Evolutionary conservation across 768 basidiomycete genomes (phyloP).

Genomic region (Boletus rubescentipes): DNA sequence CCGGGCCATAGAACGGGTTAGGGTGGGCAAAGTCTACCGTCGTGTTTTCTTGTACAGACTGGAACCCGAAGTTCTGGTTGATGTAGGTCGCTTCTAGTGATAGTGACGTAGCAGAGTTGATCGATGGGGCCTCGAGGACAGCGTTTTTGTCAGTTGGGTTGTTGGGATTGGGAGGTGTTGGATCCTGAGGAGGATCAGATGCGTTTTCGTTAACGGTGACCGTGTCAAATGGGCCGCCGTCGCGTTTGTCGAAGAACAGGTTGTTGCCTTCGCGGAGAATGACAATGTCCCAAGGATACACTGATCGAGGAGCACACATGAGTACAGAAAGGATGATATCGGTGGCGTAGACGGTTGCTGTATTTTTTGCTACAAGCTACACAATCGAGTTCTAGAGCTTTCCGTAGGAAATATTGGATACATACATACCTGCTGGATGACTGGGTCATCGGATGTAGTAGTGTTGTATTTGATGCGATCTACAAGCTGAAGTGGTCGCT

Average conservation of each 20-base stretch:
- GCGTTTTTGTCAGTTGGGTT: conserved; percentile 66
- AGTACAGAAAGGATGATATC: conserved; percentile 93
- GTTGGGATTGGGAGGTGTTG: conserved; percentile 73
- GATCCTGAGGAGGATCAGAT: conserved; percentile 87
- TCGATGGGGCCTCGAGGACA: conserved; percentile 70
- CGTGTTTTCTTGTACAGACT: conserved; percentile 78
- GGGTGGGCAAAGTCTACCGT: conserved; percentile 77
- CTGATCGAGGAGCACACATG: conserved; percentile 94
- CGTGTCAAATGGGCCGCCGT: conserved; percentile 95
- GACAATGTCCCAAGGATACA: conserved; percentile 99
- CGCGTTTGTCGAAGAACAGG: conserved; percentile 95
- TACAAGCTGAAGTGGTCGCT: conserved; percentile 85
- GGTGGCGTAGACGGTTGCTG: conserved; percentile 89
- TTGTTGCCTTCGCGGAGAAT: conserved; percentile 91
- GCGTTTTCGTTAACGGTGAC: conserved; percentile 99
- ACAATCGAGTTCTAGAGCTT: conserved; percentile 7
- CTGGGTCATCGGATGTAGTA: conserved; percentile 95
- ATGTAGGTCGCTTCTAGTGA: conserved; percentile 98
- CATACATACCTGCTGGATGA: conserved; percentile 79
- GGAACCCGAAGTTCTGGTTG: conserved; percentile 98
- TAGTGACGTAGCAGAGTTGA: conserved; percentile 91
- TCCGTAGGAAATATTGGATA: not conserved
- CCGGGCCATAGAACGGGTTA: conserved; percentile 94
- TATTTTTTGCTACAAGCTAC: conserved; percentile 76
- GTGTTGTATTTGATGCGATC: conserved; percentile 97